Base-by-base conservation (phyloP, 495 filamentous ascomycete species). In the Coniosporium apollinis region DNA sequence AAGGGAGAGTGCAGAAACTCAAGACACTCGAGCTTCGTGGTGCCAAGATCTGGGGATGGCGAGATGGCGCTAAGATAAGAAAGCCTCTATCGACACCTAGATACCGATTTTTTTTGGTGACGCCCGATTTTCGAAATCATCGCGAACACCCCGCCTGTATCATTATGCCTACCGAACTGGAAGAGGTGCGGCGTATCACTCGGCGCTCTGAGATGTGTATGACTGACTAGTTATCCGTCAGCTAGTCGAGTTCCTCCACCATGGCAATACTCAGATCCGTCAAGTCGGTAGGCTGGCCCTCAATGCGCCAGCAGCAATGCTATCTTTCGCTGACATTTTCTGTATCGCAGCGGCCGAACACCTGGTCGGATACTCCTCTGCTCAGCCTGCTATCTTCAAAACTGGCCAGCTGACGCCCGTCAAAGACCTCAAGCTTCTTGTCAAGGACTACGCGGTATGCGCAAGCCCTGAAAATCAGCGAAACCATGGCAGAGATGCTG, bases 201-300 rank as follows among this genome's bases (percentile, higher is more conserved):
- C 3, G 17, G 9, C 30, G 11, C 1, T 8, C 30, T 17, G 9
- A 17, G 8, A 3, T 8, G 9, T 32, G 17, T 2, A 2, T n/a
- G n/a, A 18, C 38, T 47, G 33, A 38, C 24, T 11, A 40, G 9
- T 15, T 28, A 7, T 13, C 19, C 10, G n/a, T 11, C 45, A 92
- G 85, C 71, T 94, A 30, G 85, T 91, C 39, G 83, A 83, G 45
- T 92, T 94, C 49, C 78, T 94, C 21, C 78, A 82, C 50, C 76
- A 91, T 61, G 81, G 78, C 30, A 93, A 86, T 55, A 79, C 79
- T 7, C 74, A 83, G 48, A 79, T 93, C 37, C 73, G 86, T 28
- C 70, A 79, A 55, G 68, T 75, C 34, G 76, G 76, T 79, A 63
- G 40, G 61, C 34, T 19, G 30, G n/a, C 13, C 9, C 15, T 24